Evolutionary conservation across 176 grass and related monocot species (phyloP), one percentile per base, ranked within the genome.

Genomic region (Juncus effusus): DNA sequence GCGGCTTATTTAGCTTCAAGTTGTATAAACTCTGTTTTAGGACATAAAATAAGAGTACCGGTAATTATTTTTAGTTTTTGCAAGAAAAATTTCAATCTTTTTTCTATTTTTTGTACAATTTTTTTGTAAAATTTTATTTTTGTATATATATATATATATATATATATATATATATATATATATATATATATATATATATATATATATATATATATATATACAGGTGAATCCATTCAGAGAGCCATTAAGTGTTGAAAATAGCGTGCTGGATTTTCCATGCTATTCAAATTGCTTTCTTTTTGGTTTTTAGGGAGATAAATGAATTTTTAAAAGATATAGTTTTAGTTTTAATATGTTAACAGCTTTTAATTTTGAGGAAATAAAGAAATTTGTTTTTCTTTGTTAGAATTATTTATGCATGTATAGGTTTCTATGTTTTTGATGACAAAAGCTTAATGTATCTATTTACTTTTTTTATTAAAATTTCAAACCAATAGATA

Each of bases 211-310:
- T 42, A 58, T 77, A 51, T 74, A 93, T 85, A 89, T 93, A 58
- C 94, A 99, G 45, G 53, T 87, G 54, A 99, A 97, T 80, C 85
- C 88, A 77, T 99, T 99, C 78, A 92, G 94, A 63, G 82, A 99
- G 60, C 94, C 94, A 1, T 72, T 99, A 84, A 63, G 62, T 54
- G 72, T 84, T 3, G 83, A 89, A 53, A 82, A 93, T 65, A 84
- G 40, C 74, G 83, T 78, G 7, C 55, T 92, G 61, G 75, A 82
- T 80, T 57, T 97, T 54, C 94, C 83, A 47, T 97, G 94, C 73
- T 89, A 97, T 72, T 93, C 88, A 15, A 97, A 97, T 59, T 89
- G 85, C 62, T 92, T 97, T 72, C 59, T 89, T 65, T 92, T 97
- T 50, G 80, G 94, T 38, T 89, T 97, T 45, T 88, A 87, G 72